Base-by-base conservation (phyloP, 106 monocot species). In the Iris macrosiphon region DNA sequence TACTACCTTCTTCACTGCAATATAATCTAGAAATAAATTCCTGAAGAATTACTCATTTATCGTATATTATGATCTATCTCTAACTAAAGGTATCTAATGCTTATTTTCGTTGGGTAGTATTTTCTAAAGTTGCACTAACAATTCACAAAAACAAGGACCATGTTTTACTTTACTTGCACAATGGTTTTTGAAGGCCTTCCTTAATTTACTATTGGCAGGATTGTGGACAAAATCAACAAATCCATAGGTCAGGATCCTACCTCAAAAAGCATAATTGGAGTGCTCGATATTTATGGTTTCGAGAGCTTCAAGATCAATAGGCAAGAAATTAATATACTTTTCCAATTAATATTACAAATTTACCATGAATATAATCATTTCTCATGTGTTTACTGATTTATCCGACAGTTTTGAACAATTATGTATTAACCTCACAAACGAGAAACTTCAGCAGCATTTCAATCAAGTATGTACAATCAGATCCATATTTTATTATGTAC, bases 201-300 rank as follows among this genome's bases (percentile, higher is more conserved):
- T 48, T 7, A 20, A 40, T 31, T 4, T 14, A 18, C 20, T 15
- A 31, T 76, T 72, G 35, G 43, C 76, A 94, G 94, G 94, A 70
- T 94, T 29, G 94, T 94, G 15, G 94, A 94, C 64, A 94, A 84
- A 59, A 94, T 94, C 60, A 94, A 94, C 55, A 82, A 26, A 59
- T 94, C 94, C 55, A 94, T 94, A 11, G 94, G 94, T 56, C 94
- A 94, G 64, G 94, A 94, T 74, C 76, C 88, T 13, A 47, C 27
- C 71, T 80, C 94, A 28, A 73, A 31, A 25, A 66, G 79, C 50
- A 67, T 94, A 73, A 94, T 94, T 63, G 94, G 94, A 57, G 94
- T 94, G 18, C 84, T 94, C 47, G 94, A 94, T 89, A 94, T 94
- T 15, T 94, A 94, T 60, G 94, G 94, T 6, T 94, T 94, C 66